phyloP scores from a whole-genome alignment of 345 rosid genomes.

The Abelmoschus esculentus region DNA sequence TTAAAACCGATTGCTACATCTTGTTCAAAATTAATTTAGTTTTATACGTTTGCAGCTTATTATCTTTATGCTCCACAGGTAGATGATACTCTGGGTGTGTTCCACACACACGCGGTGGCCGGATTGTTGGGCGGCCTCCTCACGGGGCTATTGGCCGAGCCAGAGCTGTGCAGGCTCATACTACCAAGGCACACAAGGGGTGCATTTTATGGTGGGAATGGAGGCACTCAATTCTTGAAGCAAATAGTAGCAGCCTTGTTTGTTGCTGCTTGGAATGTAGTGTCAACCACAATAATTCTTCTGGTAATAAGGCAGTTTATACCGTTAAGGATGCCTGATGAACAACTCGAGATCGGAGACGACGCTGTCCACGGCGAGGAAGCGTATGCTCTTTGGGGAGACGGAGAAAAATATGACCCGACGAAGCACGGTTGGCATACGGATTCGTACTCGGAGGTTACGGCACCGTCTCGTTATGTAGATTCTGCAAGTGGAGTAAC shows the following conservation, averaged over 20 bases:
- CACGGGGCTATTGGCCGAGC: constrained; percentile 83
- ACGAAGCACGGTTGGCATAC: constrained; percentile 39
- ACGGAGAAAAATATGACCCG: constrained; percentile 83
- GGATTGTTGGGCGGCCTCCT: constrained; percentile 71
- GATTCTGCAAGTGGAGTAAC: constrained; percentile 74
- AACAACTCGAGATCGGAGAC: constrained; percentile 67
- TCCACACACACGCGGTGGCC: constrained; percentile 87
- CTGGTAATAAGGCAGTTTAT: constrained; percentile 48
- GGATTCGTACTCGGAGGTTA: constrained; percentile 26
- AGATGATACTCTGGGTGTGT: constrained; percentile 81
- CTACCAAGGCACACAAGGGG: constrained; percentile 42
- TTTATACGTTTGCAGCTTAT: background rate
- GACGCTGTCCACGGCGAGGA: constrained; percentile 96
- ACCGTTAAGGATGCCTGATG: constrained; percentile 78
- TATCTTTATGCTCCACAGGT: constrained; percentile 27
- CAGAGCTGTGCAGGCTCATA: constrained; percentile 43
- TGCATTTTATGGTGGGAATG: constrained; percentile 75
- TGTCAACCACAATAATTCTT: constrained; percentile 53
- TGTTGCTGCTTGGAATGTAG: constrained; percentile 57
- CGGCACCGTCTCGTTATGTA: constrained; percentile 36
- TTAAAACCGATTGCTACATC: too few relatives aligned
- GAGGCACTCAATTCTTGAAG: constrained; percentile 57
- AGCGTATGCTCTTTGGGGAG: constrained; percentile 98
- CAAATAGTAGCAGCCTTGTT: constrained; percentile 70
- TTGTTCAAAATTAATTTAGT: too few relatives aligned